Percentiles rank a stretch among this genome's conserved stretches.
These are phyloP conservation scores for Geotrichum fermentans DNA, from an alignment of 1,139 yeast genomes.

Conservation along the genomic window DNA sequence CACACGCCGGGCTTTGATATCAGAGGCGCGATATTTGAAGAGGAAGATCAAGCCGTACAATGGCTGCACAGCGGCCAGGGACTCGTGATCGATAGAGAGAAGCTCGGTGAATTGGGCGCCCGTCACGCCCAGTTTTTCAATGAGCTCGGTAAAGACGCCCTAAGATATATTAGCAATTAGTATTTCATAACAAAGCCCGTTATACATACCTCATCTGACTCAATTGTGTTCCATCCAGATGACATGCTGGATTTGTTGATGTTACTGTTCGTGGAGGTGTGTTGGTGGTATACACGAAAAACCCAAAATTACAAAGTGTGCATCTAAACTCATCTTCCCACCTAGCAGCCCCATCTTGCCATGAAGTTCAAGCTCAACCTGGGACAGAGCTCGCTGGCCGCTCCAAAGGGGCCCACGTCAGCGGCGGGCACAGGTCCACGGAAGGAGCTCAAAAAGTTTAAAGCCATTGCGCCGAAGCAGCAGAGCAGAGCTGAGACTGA, in stretches of 20 bases:
- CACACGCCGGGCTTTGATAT: conserved; percentile 15
- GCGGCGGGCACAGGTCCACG: not conserved
- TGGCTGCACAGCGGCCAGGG: conserved; percentile 41
- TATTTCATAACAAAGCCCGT: conserved; percentile 30
- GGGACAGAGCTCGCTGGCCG: not conserved
- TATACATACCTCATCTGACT: conserved; percentile 50
- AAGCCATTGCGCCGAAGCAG: not conserved
- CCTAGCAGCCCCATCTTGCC: not conserved
- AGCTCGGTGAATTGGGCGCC: conserved; percentile 59
- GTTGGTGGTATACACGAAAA: not conserved
- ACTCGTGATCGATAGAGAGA: conserved; percentile 49
- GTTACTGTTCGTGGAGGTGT: not conserved
- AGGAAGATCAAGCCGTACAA: conserved; percentile 59
- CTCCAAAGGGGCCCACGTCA: not conserved
- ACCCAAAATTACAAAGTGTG: no score
- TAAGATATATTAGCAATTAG: conserved; percentile 2
- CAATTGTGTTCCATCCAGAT: conserved; percentile 62
- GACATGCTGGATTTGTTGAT: conserved; percentile 20
- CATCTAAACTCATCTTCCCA: not conserved
- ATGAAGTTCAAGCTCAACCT: conserved; percentile 2
- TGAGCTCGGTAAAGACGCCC: conserved; percentile 65
- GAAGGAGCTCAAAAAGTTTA: conserved; percentile 2
- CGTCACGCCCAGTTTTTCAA: conserved; percentile 53
- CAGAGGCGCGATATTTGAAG: conserved; percentile 51
- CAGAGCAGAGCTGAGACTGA: not conserved